Evolutionary conservation across 2,329 filamentous ascomycete species (phyloP).

Genomic region (Neofusicoccum parvum): DNA sequence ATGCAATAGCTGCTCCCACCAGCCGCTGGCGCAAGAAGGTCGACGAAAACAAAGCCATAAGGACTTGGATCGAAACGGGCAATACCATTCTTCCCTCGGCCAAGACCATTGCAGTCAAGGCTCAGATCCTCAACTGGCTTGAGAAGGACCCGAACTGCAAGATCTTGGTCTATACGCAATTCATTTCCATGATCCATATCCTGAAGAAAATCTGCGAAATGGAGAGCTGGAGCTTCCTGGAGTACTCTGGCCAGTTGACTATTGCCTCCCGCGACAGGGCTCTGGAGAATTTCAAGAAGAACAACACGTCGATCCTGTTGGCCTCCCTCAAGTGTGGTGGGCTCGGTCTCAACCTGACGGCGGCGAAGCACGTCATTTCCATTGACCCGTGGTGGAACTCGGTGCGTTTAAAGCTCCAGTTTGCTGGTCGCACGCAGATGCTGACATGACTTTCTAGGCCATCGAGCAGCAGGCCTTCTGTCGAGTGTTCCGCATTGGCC

Average conservation of each 20-base stretch:
- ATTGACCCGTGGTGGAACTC: constrained; percentile 62
- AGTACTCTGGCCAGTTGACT: constrained; percentile 55
- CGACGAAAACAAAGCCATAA: constrained; percentile 27
- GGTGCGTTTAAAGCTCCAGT: not conserved
- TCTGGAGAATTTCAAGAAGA: constrained; percentile 49
- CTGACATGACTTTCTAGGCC: constrained; percentile 30
- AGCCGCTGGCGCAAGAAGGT: constrained; percentile 24
- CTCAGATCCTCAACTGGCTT: constrained; percentile 49
- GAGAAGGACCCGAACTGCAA: constrained; percentile 52
- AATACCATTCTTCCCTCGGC: constrained; percentile 45
- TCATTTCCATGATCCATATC: constrained; percentile 56
- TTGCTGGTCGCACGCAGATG: not conserved
- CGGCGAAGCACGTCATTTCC: constrained; percentile 53
- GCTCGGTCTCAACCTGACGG: constrained; percentile 60
- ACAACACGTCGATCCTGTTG: constrained; percentile 52
- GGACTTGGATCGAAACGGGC: constrained; percentile 43
- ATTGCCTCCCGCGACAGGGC: constrained; percentile 48
- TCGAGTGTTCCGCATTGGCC: constrained; percentile 67
- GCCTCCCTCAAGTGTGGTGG: constrained; percentile 61
- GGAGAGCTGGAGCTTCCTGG: constrained; percentile 52
- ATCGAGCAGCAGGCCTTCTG: constrained; percentile 66
- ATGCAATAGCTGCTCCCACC: constrained; percentile 24
- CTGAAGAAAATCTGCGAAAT: constrained; percentile 52
- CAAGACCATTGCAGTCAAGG: constrained; percentile 50
- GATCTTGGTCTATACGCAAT: constrained; percentile 64